Evolutionary conservation across 257 asterid genomes (phyloP), one percentile per base, ranked within the genome.

Genomic region (Petrea volubilis): DNA sequence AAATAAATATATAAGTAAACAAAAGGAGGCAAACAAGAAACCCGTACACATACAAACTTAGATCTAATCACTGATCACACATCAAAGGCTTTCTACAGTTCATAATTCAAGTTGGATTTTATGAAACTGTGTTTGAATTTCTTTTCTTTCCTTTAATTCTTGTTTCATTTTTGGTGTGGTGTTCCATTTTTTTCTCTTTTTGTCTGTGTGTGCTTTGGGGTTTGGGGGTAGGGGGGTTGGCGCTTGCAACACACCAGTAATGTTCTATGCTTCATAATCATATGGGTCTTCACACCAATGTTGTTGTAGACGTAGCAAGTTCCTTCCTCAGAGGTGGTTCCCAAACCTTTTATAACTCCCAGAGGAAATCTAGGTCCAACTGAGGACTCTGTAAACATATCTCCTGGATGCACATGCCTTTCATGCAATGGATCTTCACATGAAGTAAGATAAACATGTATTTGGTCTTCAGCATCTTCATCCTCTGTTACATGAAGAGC

Each of bases 251-350:
- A 24, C 64, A 94, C 98, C 96, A 94, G 77, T 73, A 94, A 72
- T 31, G 98, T 94, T 71, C 97, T 82, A 61, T 93, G 97, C 83
- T 87, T 94, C 96, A 94, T 83, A 66, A 91, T 89, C 74, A 79
- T 78, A 79, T 94, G 98, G 31, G 98, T 94, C 78, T 86, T 84
- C 63, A 80, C 47, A 75, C 96, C 98, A 67, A 31, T 44, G 50
- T 57, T 74, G 79, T 85, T 73, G 70, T 86, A 87, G 68, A 89
- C 91, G 72, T 80, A 75, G 74, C 98, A 94, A 55, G 85, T 79
- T 60, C 94, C 96, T 87, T 94, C 98, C 31, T 94, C 97, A 9
- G 97, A 79, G 72, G 86, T 79, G 67, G 91, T 87, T 51, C 98
- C 90, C 68, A 94, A 78, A 67, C 98, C 97, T 82, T 76, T 83